Evolutionary conservation across 345 rosid species (phyloP).

Genomic region (Aurinia saxatilis): DNA sequence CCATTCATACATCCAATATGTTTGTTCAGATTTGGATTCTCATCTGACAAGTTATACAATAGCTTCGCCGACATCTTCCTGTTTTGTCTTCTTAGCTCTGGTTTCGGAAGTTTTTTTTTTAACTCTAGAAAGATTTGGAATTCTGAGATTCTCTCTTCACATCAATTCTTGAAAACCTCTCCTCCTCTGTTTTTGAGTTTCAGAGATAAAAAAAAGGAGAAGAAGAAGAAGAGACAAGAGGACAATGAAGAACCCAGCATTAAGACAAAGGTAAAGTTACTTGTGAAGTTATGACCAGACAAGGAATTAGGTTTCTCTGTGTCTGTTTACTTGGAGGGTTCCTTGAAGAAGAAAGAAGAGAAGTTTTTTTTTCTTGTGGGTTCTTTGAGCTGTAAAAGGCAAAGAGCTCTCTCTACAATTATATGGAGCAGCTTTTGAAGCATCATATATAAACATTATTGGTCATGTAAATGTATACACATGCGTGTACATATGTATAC

Average conservation of each 20-base stretch:
- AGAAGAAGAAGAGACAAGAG: constrained; percentile 20
- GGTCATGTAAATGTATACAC: constrained; percentile 17
- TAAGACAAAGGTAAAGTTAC: constrained; percentile 17
- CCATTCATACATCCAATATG: constrained; percentile 92
- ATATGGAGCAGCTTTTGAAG: constrained; percentile 33
- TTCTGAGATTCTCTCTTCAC: constrained; percentile 17
- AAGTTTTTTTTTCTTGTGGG: constrained; percentile 29
- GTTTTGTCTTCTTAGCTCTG: not conserved
- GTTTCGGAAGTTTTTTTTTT: constrained; percentile 5
- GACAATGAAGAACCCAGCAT: constrained; percentile 23
- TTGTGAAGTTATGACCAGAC: constrained; percentile 33
- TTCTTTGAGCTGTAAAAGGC: constrained; percentile 27
- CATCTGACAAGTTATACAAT: constrained; percentile 55
- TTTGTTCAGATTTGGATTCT: constrained; percentile 61
- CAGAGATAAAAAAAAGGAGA: not conserved
- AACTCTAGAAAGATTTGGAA: not conserved
- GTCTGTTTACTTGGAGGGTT: constrained; percentile 20
- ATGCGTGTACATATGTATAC: constrained; percentile 25
- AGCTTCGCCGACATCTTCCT: constrained; percentile 58
- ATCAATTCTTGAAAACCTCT: not conserved
- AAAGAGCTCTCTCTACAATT: constrained; percentile 39
- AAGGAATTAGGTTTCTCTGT: constrained; percentile 24
- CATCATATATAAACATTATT: constrained; percentile 16
- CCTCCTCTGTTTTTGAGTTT: constrained; percentile 6
- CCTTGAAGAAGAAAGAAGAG: constrained; percentile 29